phyloP scores from a whole-genome alignment of 306 rosid genomes.

The Citrullus colocynthis region DNA sequence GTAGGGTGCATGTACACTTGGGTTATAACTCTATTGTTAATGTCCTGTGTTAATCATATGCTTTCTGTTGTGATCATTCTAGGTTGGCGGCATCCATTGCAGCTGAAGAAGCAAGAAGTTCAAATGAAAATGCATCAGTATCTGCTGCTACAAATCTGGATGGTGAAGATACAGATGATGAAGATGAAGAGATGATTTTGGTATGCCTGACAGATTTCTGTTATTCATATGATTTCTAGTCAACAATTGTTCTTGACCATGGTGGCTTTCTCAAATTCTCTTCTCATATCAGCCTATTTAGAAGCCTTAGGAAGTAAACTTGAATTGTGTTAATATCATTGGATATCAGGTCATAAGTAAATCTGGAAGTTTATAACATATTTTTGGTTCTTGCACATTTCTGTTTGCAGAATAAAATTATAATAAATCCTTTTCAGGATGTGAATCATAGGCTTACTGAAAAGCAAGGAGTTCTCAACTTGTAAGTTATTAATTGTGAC shows the following conservation, averaged over 20 bases:
- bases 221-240: background rate
- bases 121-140: constrained; percentile 20
- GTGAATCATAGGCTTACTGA: background rate
- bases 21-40: constrained; percentile 10
- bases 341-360: background rate
- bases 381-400: background rate
- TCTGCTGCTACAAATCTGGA: constrained; percentile 26
- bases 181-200: constrained; percentile 58
- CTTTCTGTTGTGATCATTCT: constrained; percentile 9
- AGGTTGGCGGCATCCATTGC: constrained; percentile 85
- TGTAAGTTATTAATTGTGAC: background rate
- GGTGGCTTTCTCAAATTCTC: background rate
- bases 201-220: constrained; percentile 23
- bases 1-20: constrained; percentile 29
- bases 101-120: constrained; percentile 48
- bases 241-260: background rate
- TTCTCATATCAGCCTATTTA: background rate
- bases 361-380: background rate
- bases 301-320: background rate
- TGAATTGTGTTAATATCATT: background rate
- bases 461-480: background rate
- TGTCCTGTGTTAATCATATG: constrained; percentile 9
- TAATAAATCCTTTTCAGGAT: background rate
- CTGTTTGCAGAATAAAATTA: background rate
- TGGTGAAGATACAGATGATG: constrained; percentile 23